Percentiles rank a stretch among this genome's conserved stretches.
These are phyloP conservation scores for Phoma herbarum DNA, from an alignment of 2,329 filamentous ascomycete genomes.

Conservation along the genomic window DNA sequence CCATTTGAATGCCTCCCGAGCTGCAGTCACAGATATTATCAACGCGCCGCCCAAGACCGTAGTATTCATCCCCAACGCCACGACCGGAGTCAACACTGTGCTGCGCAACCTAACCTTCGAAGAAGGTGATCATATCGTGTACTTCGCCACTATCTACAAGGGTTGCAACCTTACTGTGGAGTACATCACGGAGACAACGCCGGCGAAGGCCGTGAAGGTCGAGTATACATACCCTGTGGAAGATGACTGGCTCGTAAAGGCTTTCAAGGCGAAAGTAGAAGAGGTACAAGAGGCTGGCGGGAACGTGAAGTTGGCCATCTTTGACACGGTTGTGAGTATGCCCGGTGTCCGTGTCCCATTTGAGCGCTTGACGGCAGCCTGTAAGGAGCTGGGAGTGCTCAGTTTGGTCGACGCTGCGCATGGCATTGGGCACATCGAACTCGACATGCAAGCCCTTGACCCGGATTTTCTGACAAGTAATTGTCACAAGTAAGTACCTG, in stretches of 20 bases:
- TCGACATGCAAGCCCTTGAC: constrained; percentile 72
- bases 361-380: constrained; percentile 70
- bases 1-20: constrained; percentile 70
- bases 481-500: constrained; percentile 56
- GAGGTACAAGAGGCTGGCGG: constrained; percentile 65
- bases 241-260: constrained; percentile 70
- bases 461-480: constrained; percentile 90
- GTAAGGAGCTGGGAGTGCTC: constrained; percentile 71
- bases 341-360: constrained; percentile 85
- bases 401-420: constrained; percentile 87
- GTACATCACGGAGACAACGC: constrained; percentile 74
- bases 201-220: constrained; percentile 63
- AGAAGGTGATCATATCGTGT: constrained; percentile 77
- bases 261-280: constrained; percentile 68
- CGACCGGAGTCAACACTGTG: constrained; percentile 78
- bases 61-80: constrained; percentile 85
- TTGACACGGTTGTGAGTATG: constrained; percentile 81
- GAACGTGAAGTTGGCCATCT: constrained; percentile 72
- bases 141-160: constrained; percentile 81
- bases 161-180: constrained; percentile 77
- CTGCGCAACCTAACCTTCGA: constrained; percentile 77
- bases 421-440: constrained; percentile 77
- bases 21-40: constrained; percentile 67
- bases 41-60: constrained; percentile 71
- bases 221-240: constrained; percentile 72